phyloP scores from a whole-genome alignment of 768 basidiomycete genomes.

The Tricholoma terreum region DNA sequence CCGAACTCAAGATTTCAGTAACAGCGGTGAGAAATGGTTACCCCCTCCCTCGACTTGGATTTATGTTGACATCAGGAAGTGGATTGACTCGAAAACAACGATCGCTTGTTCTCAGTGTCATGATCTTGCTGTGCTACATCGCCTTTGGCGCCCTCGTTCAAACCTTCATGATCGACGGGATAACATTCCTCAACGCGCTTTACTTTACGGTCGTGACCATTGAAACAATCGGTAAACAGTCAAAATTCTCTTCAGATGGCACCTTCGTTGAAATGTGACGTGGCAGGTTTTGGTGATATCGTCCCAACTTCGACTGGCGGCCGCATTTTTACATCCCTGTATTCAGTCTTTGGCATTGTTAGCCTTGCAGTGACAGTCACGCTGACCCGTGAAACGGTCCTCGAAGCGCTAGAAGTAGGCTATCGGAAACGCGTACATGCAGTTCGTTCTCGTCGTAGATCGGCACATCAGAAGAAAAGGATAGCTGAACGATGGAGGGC shows the following conservation, averaged over 20 bases:
- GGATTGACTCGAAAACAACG: conserved; percentile 81
- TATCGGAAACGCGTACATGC: conserved; percentile 53
- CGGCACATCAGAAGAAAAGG: conserved; percentile 38
- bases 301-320: conserved; percentile 46
- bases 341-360: conserved; percentile 58
- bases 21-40: conserved; percentile 45
- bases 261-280: conserved; percentile 8
- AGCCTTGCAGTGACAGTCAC: conserved; percentile 62
- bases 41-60: not conserved
- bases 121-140: conserved; percentile 69
- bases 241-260: not conserved
- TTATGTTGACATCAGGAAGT: conserved; percentile 46
- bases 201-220: conserved; percentile 76
- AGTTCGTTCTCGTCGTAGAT: conserved; percentile 44
- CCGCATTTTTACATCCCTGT: conserved; percentile 59
- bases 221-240: conserved; percentile 55
- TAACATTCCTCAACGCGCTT: conserved; percentile 69
- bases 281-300: conserved; percentile 73
- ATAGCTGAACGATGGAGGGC: conserved; percentile 54
- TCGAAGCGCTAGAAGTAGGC: conserved; percentile 69
- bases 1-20: conserved; percentile 57
- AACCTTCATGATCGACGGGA: conserved; percentile 42
- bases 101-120: conserved; percentile 74
- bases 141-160: conserved; percentile 67
- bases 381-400: conserved; percentile 64